Percentiles rank a stretch among this genome's conserved stretches.
Evolutionary conservation across 305 asterid genomes (phyloP).

Genomic region (Fraxinus greggii): DNA sequence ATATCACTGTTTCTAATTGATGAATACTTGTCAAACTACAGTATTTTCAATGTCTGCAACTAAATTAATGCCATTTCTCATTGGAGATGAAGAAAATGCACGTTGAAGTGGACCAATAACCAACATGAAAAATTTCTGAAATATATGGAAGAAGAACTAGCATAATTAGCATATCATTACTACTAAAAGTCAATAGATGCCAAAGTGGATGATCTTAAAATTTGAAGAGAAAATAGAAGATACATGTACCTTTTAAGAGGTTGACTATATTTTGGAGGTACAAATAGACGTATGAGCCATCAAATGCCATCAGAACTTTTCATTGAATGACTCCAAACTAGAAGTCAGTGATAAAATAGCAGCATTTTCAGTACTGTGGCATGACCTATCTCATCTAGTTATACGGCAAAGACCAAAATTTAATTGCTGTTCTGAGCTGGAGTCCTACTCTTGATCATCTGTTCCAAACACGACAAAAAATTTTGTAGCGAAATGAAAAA

Average conservation of each 20-base stretch:
- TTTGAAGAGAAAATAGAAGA: slow-evolving; percentile 7
- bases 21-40: background rate
- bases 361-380: slow-evolving; percentile 22
- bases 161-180: background rate
- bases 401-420: slow-evolving; percentile 20
- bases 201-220: background rate
- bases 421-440: slow-evolving; percentile 51
- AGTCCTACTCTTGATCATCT: slow-evolving; percentile 65
- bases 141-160: slow-evolving; percentile 10
- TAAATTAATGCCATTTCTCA: background rate
- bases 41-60: background rate
- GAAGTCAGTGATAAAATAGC: slow-evolving; percentile 30
- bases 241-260: slow-evolving; percentile 29
- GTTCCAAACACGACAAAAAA: slow-evolving; percentile 35
- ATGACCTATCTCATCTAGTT: slow-evolving; percentile 23
- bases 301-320: slow-evolving; percentile 21
- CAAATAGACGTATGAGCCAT: background rate
- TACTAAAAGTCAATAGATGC: slow-evolving; percentile 2
- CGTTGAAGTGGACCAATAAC: slow-evolving; percentile 3
- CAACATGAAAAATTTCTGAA: background rate
- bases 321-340: slow-evolving; percentile 20
- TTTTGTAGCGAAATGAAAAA: background rate
- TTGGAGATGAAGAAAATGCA: background rate
- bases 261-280: background rate
- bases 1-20: background rate